Base-by-base conservation (phyloP, 176 grass and related monocot genomes). In the Eremochloa ophiuroides region DNA sequence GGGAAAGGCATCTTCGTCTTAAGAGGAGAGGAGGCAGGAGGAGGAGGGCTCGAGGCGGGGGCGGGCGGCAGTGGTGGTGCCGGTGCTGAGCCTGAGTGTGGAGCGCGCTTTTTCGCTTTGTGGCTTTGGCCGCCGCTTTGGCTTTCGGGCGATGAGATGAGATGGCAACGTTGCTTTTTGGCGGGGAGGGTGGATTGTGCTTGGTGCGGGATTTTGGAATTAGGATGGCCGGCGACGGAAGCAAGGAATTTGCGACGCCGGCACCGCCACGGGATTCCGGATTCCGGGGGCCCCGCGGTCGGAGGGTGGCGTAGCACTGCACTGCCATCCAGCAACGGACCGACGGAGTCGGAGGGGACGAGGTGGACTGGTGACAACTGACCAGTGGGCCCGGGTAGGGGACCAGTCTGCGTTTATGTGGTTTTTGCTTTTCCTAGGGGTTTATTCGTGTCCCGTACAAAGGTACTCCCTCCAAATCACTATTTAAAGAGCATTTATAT, bases 61-160 rank as follows among this genome's bases (percentile, higher is more conserved):
- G 78, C 23, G 33, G 76, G 11, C 47, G 31, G 65, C 25, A 15
- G 78, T 16, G 42, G 77, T 22, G 26, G 47, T 12, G 10, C 18
- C 13, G 58, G 78, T 47, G 58, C 38, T 35, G 39, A 43, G 8
- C 64, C 28, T 15, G 17, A 61, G 75, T 84, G 62, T 64, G 79
- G 75, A 77, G 78, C 29, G 38, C 33, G 60, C 78, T 81, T 85
- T 82, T 89, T 77, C 78, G 69, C 87, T 84, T 88, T 74, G 55
- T 34, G 33, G 66, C 75, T 86, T 87, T 80, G 69, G 56, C 43
- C 41, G 56, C 53, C 31, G 51, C 72, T 65, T 73, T 76, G 50
- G 67, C 78, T 46, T 71, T 71, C 69, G 69, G 69, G 68, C 14
- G 29, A 31, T 12, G 26, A 70, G 69, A 28, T 71, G 69, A 71